Base-by-base conservation (phyloP, 2,329 filamentous ascomycete genomes). In the Alternaria triticina region DNA sequence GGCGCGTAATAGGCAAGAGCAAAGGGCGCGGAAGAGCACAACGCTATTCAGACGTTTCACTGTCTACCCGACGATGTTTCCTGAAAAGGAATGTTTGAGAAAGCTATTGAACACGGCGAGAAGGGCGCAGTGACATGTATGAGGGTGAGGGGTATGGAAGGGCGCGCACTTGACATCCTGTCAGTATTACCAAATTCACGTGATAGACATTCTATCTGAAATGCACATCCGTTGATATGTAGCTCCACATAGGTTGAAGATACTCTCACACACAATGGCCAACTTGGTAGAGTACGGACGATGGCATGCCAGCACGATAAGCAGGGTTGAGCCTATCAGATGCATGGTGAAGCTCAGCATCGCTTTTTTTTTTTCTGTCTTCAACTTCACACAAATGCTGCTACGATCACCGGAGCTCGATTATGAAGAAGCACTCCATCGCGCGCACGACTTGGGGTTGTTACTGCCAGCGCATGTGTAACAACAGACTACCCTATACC, bases 401-500 rank as follows among this genome's bases (percentile, higher is more conserved):
- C 15, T 3, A 17, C 30, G 22, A 20, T 22, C 28, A 22, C 22
- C 11, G 7, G 22, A 27, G 6, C n/a, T 20, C 12, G 15, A 28
- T n/a, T 44, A 22, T 15, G 17, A 36, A 36, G 30, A 52, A 17
- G 36, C 23, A 40, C 33, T 25, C n/a, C n/a, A 43, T 25, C 30
- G 23, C 20, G 17, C 30, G 27, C 33, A 33, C 17, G 17, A 23
- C 28, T 40, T 52, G 28, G 20, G 30, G 22, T 47, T 40, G 52
- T 33, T 27, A 17, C 22, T 54, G 49, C 52, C 33, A 43, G 36
- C 10, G 33, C 33, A 36, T 54, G 52, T 55, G 15, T 47, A 52
- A 52, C 49, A 40, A 40, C 15, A 52, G 49, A 52, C 28, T 52
- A 40, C 49, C 49, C 65, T 64, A 66, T 40, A 57, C 67, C 65